phyloP scores from a whole-genome alignment of 2,329 filamentous ascomycete genomes.

The Plenodomus lindquistii region DNA sequence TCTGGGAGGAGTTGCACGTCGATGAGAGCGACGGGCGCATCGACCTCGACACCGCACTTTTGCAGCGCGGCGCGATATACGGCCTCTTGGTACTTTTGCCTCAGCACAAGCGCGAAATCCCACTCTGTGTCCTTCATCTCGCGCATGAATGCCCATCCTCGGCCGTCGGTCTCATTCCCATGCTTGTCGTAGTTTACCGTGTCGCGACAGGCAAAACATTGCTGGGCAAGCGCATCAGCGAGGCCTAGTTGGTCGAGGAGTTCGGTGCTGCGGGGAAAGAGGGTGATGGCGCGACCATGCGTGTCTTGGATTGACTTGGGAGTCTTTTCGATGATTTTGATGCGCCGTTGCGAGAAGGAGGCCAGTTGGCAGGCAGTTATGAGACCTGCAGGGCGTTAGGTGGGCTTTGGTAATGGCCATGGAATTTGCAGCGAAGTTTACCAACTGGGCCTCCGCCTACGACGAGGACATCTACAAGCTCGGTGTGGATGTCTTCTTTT shows the following conservation, averaged over 20 bases:
- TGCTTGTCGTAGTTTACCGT: slow-evolving; percentile 54
- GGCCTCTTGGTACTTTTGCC: slow-evolving; percentile 61
- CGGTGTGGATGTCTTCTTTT: slow-evolving; percentile 4
- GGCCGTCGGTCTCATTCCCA: slow-evolving; percentile 51
- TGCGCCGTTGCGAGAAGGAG: slow-evolving; percentile 42
- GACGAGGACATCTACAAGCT: slow-evolving; percentile 27
- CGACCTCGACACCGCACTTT: slow-evolving; percentile 43
- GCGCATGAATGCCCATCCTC: slow-evolving; percentile 59
- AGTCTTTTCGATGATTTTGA: slow-evolving; percentile 56
- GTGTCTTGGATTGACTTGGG: slow-evolving; percentile 54
- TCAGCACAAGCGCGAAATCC: slow-evolving; percentile 58
- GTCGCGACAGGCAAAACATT: slow-evolving; percentile 57
- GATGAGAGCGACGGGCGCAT: slow-evolving; percentile 44
- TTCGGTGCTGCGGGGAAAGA: slow-evolving; percentile 57
- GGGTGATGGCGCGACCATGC: slow-evolving; percentile 60
- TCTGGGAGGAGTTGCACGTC: slow-evolving; percentile 45
- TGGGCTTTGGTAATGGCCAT: not conserved
- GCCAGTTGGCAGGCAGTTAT: slow-evolving; percentile 53
- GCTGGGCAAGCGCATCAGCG: slow-evolving; percentile 55
- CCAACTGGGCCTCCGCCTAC: slow-evolving; percentile 52
- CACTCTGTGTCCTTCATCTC: slow-evolving; percentile 57
- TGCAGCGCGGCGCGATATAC: slow-evolving; percentile 53
- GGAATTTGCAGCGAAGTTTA: slow-evolving; percentile 12
- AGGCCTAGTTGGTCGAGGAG: slow-evolving; percentile 58
- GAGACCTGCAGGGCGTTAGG: slow-evolving; percentile 7